phyloP scores from a whole-genome alignment of 805 yeast species.

The Candida wancherniae region DNA sequence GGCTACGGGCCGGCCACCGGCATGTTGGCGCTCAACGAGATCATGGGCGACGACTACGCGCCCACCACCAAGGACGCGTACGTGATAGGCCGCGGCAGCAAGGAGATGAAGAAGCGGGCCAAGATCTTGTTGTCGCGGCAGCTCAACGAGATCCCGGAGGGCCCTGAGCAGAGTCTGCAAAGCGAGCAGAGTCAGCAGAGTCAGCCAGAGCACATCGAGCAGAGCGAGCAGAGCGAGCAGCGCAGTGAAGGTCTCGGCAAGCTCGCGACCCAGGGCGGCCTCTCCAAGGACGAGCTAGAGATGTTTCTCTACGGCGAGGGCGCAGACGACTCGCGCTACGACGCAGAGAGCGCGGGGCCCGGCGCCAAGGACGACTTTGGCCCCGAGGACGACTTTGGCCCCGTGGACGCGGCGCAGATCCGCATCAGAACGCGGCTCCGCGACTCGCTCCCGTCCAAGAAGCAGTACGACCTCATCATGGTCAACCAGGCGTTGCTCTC shows the following conservation, averaged over 20 bases:
- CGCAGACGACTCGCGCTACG: no score
- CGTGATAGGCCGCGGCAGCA: constrained; percentile 52
- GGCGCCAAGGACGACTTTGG: no score
- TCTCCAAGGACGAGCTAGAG: no score
- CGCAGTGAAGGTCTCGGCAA: constrained; percentile 8
- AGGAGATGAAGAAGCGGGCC: constrained; percentile 76
- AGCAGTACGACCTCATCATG: constrained; percentile 74
- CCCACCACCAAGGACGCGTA: constrained; percentile 68
- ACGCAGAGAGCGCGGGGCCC: no score
- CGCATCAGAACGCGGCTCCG: constrained; percentile 52
- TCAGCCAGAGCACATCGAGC: no score
- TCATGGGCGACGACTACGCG: constrained; percentile 60
- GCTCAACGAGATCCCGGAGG: constrained; percentile 34
- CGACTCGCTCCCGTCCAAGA: constrained; percentile 46
- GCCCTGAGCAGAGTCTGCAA: constrained; percentile 15
- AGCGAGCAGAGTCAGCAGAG: constrained; percentile 14
- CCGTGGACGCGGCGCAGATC: constrained; percentile 54
- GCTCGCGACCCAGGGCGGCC: no score
- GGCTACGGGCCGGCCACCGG: constrained; percentile 94
- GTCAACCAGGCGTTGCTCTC: constrained; percentile 74
- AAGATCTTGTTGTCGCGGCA: constrained; percentile 72
- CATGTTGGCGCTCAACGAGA: constrained; percentile 78
- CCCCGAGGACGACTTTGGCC: constrained; percentile 27
- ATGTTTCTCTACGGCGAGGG: no score
- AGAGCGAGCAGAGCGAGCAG: neutral